These are phyloP conservation scores for Volvariella surrecta DNA, from an alignment of 1,284 basidiomycete species.

Conservation along the genomic window DNA sequence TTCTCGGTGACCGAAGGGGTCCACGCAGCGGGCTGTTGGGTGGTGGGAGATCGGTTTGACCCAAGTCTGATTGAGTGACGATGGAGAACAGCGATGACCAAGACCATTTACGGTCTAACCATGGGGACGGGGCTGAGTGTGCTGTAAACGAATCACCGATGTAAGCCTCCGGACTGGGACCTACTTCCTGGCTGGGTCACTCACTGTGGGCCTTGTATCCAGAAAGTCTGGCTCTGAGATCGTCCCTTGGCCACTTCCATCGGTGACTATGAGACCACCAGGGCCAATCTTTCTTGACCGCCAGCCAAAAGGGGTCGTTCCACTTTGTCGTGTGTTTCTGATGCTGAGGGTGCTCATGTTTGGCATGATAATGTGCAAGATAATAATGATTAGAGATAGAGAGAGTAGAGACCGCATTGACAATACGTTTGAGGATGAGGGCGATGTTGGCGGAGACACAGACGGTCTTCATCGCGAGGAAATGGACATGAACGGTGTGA, in stretches of 20 bases:
- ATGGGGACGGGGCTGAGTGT: slow-evolving; percentile 8
- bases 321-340: slow-evolving; percentile 10
- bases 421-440: slow-evolving; percentile 50
- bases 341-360: slow-evolving; percentile 12
- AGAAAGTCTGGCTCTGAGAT: too few species aligned
- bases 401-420: slow-evolving; percentile 56
- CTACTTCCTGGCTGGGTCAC: too few species aligned
- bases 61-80: slow-evolving; percentile 7
- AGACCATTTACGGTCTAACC: slow-evolving; percentile 14
- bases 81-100: slow-evolving; percentile 17
- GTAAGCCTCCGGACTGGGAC: too few species aligned
- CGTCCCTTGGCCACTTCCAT: neutral
- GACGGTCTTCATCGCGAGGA: slow-evolving; percentile 39
- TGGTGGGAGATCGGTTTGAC: slow-evolving; percentile 1
- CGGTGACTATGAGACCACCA: slow-evolving; percentile 14
- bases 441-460: slow-evolving; percentile 51
- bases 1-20: slow-evolving; percentile 12
- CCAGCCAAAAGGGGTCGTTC: slow-evolving; percentile 8
- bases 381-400: slow-evolving; percentile 65
- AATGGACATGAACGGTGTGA: neutral
- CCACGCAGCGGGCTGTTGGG: slow-evolving; percentile 1
- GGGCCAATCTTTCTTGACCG: slow-evolving; percentile 19
- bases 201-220: too few species aligned
- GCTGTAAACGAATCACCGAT: neutral
- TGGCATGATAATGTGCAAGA: slow-evolving; percentile 19